Conservation (phyloP, 139 green algal species). For the Axilococcus clingmanii region DNA sequence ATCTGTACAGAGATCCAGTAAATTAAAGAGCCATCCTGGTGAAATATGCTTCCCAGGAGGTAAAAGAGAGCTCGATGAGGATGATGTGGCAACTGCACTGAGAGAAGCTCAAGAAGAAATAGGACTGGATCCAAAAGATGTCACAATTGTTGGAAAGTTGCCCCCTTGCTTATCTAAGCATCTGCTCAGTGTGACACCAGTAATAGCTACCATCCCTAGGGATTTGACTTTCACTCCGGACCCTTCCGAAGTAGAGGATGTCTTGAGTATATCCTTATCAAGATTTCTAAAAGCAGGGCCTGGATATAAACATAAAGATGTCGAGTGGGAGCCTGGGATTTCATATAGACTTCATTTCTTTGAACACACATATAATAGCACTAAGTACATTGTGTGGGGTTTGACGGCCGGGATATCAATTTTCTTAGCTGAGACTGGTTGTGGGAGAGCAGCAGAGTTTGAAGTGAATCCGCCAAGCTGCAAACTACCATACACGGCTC, state of each 20-base stretch:
- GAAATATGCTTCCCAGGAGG: slow-evolving; percentile 71
- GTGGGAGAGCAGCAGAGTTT: slow-evolving; percentile 25
- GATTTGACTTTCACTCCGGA: slow-evolving; percentile 21
- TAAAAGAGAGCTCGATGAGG: slow-evolving; percentile 52
- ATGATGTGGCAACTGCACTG: slow-evolving; percentile 51
- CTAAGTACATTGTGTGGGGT: slow-evolving; percentile 44
- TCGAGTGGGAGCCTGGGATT: slow-evolving; percentile 25
- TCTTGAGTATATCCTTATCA: slow-evolving; percentile 49
- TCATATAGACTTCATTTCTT: slow-evolving; percentile 33
- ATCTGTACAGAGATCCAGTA: not conserved
- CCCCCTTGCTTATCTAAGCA: slow-evolving; percentile 59
- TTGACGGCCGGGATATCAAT: slow-evolving; percentile 53
- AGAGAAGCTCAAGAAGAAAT: slow-evolving; percentile 66
- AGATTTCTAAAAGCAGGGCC: slow-evolving; percentile 20
- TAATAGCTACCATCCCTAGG: slow-evolving; percentile 33
- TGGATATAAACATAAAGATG: slow-evolving; percentile 11
- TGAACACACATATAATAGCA: slow-evolving; percentile 4
- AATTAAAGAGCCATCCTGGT: slow-evolving; percentile 18
- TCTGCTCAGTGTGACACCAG: slow-evolving; percentile 54
- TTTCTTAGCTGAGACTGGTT: slow-evolving; percentile 26
- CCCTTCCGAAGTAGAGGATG: slow-evolving; percentile 36
- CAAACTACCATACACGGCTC: slow-evolving; percentile 9
- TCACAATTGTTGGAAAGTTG: slow-evolving; percentile 39
- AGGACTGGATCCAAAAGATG: slow-evolving; percentile 14
- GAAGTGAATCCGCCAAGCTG: slow-evolving; percentile 13